Conservation (phyloP, 2,329 filamentous ascomycete genomes). For the Aspergillus sp. region DNA sequence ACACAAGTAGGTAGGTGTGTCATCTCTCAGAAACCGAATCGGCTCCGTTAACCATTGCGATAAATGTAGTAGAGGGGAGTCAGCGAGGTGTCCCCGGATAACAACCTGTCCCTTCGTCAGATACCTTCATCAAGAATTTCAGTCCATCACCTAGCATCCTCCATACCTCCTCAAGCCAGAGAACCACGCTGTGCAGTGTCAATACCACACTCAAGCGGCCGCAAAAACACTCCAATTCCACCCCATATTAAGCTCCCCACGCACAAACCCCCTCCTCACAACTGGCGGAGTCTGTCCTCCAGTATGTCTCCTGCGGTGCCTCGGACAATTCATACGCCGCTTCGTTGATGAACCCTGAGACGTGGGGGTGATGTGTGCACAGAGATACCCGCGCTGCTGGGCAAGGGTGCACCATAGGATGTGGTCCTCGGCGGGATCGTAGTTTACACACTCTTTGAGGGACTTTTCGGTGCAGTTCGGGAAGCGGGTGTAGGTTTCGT, state of each 20-base stretch:
- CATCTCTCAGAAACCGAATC: not conserved
- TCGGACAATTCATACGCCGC: slow-evolving; percentile 3
- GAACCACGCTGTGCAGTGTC: too few relatives aligned
- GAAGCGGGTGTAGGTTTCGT: not conserved
- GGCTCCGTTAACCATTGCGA: not conserved
- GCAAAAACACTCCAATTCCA: not conserved
- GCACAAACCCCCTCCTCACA: not conserved
- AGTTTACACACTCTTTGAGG: not conserved
- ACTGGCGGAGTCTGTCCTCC: not conserved
- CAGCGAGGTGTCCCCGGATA: not conserved
- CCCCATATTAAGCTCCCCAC: too few relatives aligned
- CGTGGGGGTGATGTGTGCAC: not conserved
- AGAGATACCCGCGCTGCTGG: not conserved
- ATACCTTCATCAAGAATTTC: too few relatives aligned
- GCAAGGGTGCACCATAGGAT: not conserved
- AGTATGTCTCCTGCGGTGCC: not conserved
- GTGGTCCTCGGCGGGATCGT: not conserved
- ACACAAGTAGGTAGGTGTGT: not conserved
- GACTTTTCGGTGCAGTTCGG: not conserved
- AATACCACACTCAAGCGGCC: not conserved
- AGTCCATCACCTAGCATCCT: too few relatives aligned
- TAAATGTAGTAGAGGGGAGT: not conserved
- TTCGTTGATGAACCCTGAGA: slow-evolving; percentile 1
- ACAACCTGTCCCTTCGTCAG: too few relatives aligned
- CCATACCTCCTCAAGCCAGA: too few relatives aligned